A percentile compares a stretch with the other conserved stretches of the same genome.
Evolutionary conservation across 768 basidiomycete species (phyloP).

Genomic region (Leccinum barrowsii): DNA sequence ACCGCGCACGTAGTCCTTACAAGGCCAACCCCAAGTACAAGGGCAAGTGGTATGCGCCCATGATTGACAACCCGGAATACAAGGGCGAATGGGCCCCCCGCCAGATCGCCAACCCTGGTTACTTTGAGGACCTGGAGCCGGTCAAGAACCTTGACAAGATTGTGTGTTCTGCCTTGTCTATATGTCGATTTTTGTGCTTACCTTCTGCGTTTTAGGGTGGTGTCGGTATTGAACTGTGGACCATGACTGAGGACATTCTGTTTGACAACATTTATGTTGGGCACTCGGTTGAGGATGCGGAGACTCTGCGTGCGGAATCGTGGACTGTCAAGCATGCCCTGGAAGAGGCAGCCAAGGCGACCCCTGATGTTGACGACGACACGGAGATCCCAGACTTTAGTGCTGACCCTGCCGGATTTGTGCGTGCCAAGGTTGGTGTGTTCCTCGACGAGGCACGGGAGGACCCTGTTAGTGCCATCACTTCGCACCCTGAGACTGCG

Average conservation of each 20-base stretch:
- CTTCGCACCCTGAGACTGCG: constrained; percentile 85
- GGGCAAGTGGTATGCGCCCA: constrained; percentile 95
- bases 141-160: constrained; percentile 84
- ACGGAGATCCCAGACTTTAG: constrained; percentile 50
- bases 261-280: constrained; percentile 95
- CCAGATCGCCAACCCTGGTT: constrained; percentile 87
- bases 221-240: constrained; percentile 98
- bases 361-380: constrained; percentile 44
- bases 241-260: constrained; percentile 95
- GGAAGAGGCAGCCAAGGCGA: constrained; percentile 54
- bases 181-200: neutral
- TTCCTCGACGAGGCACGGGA: constrained; percentile 77
- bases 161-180: constrained; percentile 39
- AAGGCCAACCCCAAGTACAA: constrained; percentile 94
- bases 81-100: constrained; percentile 92
- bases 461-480: constrained; percentile 80
- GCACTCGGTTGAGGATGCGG: constrained; percentile 83
- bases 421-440: constrained; percentile 70
- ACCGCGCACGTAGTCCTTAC: constrained; percentile 49
- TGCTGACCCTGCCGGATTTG: constrained; percentile 74
- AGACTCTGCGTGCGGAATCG: constrained; percentile 79
- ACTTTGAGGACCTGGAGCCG: constrained; percentile 84
- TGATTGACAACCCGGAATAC: constrained; percentile 97
- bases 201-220: constrained; percentile 54
- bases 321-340: constrained; percentile 86